Evolutionary conservation across 2,329 filamentous ascomycete species (phyloP).

Genomic region (Fusarium anthophilum): DNA sequence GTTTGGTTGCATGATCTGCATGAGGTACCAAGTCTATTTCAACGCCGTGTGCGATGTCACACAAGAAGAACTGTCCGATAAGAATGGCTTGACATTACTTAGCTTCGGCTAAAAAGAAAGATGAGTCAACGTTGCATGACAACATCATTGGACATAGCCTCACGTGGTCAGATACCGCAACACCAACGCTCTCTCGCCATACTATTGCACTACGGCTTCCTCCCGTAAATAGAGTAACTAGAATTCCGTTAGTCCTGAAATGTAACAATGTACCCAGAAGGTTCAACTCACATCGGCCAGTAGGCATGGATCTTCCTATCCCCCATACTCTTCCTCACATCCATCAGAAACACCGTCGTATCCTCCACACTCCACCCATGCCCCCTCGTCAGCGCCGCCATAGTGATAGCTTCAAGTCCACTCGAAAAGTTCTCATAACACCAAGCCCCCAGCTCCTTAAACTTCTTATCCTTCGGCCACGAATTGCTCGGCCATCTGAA

Average conservation of each 20-base stretch:
- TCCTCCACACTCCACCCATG: not conserved
- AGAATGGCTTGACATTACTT: not conserved
- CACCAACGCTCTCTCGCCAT: not conserved
- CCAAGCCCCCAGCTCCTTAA: not conserved
- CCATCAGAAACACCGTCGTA: not conserved
- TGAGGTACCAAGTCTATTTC: constrained; percentile 3
- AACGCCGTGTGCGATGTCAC: not conserved
- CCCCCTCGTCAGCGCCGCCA: not conserved
- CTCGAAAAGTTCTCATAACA: not conserved
- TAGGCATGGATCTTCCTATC: not conserved
- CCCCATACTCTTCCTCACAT: not conserved
- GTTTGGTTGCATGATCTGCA: not conserved
- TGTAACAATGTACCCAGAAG: rapidly evolving
- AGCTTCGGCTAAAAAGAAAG: not conserved
- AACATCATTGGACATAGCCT: not conserved
- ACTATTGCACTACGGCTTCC: not conserved
- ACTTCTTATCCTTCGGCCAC: not conserved
- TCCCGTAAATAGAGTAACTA: not conserved
- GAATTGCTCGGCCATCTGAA: not conserved
- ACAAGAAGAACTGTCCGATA: not conserved
- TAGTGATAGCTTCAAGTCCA: not conserved
- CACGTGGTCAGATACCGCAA: not conserved
- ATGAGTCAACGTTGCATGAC: not conserved
- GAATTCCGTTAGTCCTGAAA: not conserved
- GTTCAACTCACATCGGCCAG: not conserved